Evolutionary conservation across 169 alveolate genomes (phyloP).

Genomic region (Eimeria mitis): DNA sequence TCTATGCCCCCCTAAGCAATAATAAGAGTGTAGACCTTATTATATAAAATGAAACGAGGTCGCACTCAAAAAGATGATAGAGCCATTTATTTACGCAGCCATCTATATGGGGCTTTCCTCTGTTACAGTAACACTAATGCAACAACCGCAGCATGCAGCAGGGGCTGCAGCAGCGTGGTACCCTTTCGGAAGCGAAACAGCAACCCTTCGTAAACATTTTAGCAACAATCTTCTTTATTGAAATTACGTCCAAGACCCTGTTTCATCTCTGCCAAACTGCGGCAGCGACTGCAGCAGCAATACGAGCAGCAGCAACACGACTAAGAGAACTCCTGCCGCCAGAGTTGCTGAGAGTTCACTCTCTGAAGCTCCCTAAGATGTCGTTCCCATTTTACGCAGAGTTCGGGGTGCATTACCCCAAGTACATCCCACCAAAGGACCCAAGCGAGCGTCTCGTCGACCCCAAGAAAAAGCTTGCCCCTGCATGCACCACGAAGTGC

Average conservation of each 20-base stretch:
- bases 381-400: constrained; percentile 86
- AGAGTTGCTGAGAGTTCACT: not conserved
- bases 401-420: constrained; percentile 86
- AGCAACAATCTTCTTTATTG: not conserved
- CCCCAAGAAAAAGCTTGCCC: constrained; percentile 87
- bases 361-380: constrained; percentile 67
- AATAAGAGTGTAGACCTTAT: not conserved
- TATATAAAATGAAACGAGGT: not conserved
- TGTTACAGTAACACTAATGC: not conserved
- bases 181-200: not conserved
- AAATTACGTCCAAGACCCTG: not conserved
- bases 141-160: not conserved
- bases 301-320: constrained; percentile 4
- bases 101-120: not conserved
- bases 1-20: not conserved
- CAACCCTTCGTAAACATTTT: not conserved
- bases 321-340: not conserved
- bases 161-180: not conserved
- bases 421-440: constrained; percentile 84
- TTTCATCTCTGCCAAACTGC: not conserved
- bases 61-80: not conserved
- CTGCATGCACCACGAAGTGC: constrained; percentile 87
- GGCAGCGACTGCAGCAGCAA: not conserved
- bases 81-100: not conserved
- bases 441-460: constrained; percentile 87